phyloP scores from a whole-genome alignment of 2,329 filamentous ascomycete species.

The Acrodontium crateriforme region DNA sequence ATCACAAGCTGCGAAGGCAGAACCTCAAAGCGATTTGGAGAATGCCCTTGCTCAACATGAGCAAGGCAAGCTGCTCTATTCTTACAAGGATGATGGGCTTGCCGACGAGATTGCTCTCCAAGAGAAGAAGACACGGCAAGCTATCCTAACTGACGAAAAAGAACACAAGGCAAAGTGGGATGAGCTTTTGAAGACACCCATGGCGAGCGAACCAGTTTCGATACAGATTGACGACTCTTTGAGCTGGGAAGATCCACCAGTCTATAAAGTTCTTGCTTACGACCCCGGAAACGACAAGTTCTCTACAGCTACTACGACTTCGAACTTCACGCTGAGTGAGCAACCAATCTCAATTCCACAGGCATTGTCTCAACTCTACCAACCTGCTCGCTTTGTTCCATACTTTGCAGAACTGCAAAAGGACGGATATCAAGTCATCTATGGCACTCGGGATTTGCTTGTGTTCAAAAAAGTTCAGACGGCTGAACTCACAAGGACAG shows the following conservation, averaged over 20 bases:
- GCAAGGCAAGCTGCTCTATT: no score
- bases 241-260: conserved; percentile 20
- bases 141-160: background rate
- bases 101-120: conserved; percentile 3
- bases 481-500: conserved; percentile 5
- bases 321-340: conserved; percentile 38
- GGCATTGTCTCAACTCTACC: conserved; percentile 45
- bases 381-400: conserved; percentile 51
- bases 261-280: conserved; percentile 56
- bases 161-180: no score
- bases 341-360: conserved; percentile 44
- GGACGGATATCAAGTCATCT: conserved; percentile 53
- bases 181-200: no score
- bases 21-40: no score
- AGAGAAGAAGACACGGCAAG: conserved; percentile 3
- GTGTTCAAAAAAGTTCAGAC: conserved; percentile 49
- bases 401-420: conserved; percentile 45
- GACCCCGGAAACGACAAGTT: conserved; percentile 46
- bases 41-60: no score
- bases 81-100: conserved; percentile 1
- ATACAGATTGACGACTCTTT: no score
- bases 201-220: no score
- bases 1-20: no score
- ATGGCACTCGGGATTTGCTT: conserved; percentile 48
- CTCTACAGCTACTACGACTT: conserved; percentile 43